phyloP scores from a whole-genome alignment of 116 monocot species.

The Iris pallida region DNA sequence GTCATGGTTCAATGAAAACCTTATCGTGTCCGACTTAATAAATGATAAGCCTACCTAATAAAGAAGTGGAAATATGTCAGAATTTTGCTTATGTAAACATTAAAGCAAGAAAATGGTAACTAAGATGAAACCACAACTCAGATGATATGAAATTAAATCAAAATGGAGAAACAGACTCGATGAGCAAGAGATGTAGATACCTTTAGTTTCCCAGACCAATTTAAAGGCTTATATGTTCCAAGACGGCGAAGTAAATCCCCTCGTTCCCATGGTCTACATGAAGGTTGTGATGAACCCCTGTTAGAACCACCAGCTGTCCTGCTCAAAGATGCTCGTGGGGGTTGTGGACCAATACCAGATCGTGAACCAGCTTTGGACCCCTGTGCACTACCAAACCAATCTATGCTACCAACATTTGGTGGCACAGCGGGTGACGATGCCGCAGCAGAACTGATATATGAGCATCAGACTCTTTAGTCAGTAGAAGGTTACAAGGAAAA shows the following conservation, averaged over 20 bases:
- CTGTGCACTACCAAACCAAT: slow-evolving; percentile 67
- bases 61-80: no score
- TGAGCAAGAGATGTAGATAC: slow-evolving; percentile 19
- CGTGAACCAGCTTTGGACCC: slow-evolving; percentile 65
- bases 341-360: slow-evolving; percentile 43
- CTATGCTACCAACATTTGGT: slow-evolving; percentile 66
- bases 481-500: background rate
- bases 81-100: no score
- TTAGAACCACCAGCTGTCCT: slow-evolving; percentile 55
- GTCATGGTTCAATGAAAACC: background rate
- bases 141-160: background rate
- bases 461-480: slow-evolving; percentile 3
- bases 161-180: background rate
- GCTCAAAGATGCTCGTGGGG: slow-evolving; percentile 53
- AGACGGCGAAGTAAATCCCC: slow-evolving; percentile 91
- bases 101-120: background rate
- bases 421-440: slow-evolving; percentile 72
- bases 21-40: no score
- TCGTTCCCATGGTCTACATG: slow-evolving; percentile 94
- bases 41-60: no score
- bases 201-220: slow-evolving; percentile 83
- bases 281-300: slow-evolving; percentile 44
- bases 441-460: slow-evolving; percentile 72
- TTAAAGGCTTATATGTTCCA: slow-evolving; percentile 77
- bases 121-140: background rate